phyloP scores from a whole-genome alignment of 306 rosid species.

The Cercis canadensis region DNA sequence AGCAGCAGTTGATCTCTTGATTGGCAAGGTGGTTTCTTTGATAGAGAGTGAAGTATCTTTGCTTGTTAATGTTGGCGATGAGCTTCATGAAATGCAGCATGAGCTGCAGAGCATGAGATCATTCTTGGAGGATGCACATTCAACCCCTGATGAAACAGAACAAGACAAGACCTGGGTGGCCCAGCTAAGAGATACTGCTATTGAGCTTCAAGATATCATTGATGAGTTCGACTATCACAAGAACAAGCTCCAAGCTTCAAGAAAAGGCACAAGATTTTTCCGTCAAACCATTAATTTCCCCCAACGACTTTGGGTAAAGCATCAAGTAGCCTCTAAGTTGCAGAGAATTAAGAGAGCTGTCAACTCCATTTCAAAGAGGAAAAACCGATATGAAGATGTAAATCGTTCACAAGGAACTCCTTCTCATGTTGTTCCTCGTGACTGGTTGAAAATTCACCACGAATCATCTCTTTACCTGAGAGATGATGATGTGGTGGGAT shows the following conservation, averaged over 20 bases:
- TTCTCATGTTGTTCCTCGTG: neutral
- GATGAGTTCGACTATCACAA: neutral
- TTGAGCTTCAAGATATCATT: neutral
- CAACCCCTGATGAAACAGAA: neutral
- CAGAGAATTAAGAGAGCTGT: neutral
- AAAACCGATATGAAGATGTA: neutral
- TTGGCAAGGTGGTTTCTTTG: neutral
- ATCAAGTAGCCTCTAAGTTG: neutral
- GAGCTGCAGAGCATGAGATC: neutral
- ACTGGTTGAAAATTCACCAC: neutral
- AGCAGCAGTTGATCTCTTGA: neutral
- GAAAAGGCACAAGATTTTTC: neutral
- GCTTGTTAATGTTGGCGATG: neutral
- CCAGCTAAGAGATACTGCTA: neutral
- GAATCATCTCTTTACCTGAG: conserved; percentile 14
- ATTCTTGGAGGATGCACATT: neutral
- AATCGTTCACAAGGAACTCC: neutral
- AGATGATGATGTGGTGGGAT: conserved; percentile 27
- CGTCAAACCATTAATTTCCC: neutral
- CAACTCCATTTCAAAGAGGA: neutral
- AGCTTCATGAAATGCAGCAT: neutral
- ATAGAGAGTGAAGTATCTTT: neutral
- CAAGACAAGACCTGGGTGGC: neutral
- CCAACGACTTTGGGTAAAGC: neutral
- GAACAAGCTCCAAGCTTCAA: neutral